These are phyloP conservation scores for Pelargonium fulgidum DNA, from an alignment of 441 rosid species.

Conservation along the genomic window DNA sequence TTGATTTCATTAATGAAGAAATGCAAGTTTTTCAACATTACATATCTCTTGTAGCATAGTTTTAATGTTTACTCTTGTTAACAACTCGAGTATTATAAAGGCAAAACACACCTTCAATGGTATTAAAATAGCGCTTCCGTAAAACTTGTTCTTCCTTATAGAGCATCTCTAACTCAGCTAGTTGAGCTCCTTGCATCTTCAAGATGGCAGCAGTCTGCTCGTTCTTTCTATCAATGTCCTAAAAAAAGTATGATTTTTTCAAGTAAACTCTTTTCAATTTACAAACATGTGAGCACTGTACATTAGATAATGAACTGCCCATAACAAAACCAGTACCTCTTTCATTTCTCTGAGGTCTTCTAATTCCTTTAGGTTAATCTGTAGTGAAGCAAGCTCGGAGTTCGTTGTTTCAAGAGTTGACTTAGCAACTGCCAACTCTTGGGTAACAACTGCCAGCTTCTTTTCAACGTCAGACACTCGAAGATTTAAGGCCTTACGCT, in stretches of 20 bases:
- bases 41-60: background rate
- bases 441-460: conserved; percentile 47
- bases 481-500: conserved; percentile 50
- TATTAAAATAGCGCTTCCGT: conserved; percentile 82
- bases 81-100: background rate
- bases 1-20: background rate
- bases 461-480: conserved; percentile 59
- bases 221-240: conserved; percentile 96
- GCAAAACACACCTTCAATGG: conserved; percentile 64
- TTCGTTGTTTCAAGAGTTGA: conserved; percentile 50
- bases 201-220: conserved; percentile 93
- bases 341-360: conserved; percentile 93
- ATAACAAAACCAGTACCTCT: conserved; percentile 48
- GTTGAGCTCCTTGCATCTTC: conserved; percentile 93
- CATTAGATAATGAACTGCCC: conserved; percentile 4
- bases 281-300: background rate
- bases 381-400: conserved; percentile 48
- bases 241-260: conserved; percentile 20
- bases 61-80: background rate
- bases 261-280: conserved; percentile 3
- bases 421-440: conserved; percentile 48
- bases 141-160: conserved; percentile 88
- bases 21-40: background rate
- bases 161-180: conserved; percentile 74
- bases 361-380: conserved; percentile 67